Percentiles rank a stretch among this genome's conserved stretches.
Evolutionary conservation across 225 moss, liverwort and hornwort species (phyloP).

Genomic region (Takakia lepidozioides): DNA sequence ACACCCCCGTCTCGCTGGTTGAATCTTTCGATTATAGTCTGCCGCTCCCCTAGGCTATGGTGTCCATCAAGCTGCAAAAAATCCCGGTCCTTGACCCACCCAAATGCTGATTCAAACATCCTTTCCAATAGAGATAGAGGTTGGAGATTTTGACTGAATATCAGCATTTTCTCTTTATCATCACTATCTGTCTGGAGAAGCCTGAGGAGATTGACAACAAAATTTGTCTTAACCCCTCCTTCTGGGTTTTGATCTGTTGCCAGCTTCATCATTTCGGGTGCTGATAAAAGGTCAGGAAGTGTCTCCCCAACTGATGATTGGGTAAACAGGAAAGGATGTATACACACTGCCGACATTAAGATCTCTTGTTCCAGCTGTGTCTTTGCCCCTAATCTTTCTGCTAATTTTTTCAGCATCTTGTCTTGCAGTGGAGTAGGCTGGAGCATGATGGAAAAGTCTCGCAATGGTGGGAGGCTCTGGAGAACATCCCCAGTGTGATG

Average conservation of each 20-base stretch:
- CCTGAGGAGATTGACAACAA: conserved; percentile 66
- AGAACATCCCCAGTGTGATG: conserved; percentile 81
- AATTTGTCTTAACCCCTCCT: conserved; percentile 80
- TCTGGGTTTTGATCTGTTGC: conserved; percentile 38
- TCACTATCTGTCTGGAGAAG: conserved; percentile 14
- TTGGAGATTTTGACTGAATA: conserved; percentile 75
- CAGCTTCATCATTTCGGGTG: conserved; percentile 38
- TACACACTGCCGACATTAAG: conserved; percentile 59
- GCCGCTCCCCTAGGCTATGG: conserved; percentile 50
- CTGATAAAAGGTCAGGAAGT: conserved; percentile 27
- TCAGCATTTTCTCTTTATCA: conserved; percentile 67
- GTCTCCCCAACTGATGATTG: conserved; percentile 33
- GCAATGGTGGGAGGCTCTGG: conserved; percentile 59
- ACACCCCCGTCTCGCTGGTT: conserved; percentile 41
- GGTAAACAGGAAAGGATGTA: conserved; percentile 56
- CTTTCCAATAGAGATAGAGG: conserved; percentile 59
- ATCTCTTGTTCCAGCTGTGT: conserved; percentile 68
- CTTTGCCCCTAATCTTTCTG: conserved; percentile 18
- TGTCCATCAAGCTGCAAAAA: conserved; percentile 72
- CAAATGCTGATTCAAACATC: conserved; percentile 56
- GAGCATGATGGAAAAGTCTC: conserved; percentile 79
- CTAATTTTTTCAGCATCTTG: conserved; percentile 33
- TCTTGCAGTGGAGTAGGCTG: conserved; percentile 66
- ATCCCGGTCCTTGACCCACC: conserved; percentile 58
- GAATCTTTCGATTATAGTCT: conserved; percentile 64